phyloP scores from a whole-genome alignment of 257 asterid species.

The Striga asiatica region DNA sequence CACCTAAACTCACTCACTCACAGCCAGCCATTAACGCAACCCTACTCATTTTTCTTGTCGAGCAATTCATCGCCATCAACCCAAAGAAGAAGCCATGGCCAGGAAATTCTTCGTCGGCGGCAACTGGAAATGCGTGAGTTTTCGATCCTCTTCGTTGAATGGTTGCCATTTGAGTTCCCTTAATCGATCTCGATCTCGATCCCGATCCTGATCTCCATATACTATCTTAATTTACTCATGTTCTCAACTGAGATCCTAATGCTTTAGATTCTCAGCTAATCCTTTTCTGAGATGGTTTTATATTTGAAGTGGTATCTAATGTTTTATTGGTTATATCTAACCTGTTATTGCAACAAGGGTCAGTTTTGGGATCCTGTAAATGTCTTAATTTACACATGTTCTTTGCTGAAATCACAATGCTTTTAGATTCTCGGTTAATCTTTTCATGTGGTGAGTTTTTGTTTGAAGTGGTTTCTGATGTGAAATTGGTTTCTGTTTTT shows the following conservation, averaged over 20 bases:
- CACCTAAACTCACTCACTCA: constrained; percentile 13
- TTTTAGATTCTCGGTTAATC: neutral
- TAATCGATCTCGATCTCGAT: constrained; percentile 11
- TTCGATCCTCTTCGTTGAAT: neutral
- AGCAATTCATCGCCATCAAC: constrained; percentile 29
- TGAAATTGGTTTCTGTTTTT: constrained; percentile 1
- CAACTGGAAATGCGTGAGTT: constrained; percentile 96
- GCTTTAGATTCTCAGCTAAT: neutral
- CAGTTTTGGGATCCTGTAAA: neutral
- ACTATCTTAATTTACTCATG: constrained; percentile 6
- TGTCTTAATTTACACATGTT: constrained; percentile 7
- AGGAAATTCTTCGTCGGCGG: constrained; percentile 95
- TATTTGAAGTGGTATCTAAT: constrained; percentile 3
- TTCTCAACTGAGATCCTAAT: neutral
- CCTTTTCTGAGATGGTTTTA: neutral
- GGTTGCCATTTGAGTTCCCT: neutral
- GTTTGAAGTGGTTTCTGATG: constrained; percentile 3
- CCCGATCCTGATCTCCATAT: too few relatives aligned
- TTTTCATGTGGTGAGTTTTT: neutral
- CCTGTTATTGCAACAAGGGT: too few relatives aligned
- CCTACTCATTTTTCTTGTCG: constrained; percentile 16
- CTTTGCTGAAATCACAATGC: neutral
- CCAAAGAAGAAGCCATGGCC: constrained; percentile 45
- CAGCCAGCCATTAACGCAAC: constrained; percentile 8
- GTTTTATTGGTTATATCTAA: neutral